phyloP scores from a whole-genome alignment of 176 grass and related monocot species.

The Phyllostachys edulis region DNA sequence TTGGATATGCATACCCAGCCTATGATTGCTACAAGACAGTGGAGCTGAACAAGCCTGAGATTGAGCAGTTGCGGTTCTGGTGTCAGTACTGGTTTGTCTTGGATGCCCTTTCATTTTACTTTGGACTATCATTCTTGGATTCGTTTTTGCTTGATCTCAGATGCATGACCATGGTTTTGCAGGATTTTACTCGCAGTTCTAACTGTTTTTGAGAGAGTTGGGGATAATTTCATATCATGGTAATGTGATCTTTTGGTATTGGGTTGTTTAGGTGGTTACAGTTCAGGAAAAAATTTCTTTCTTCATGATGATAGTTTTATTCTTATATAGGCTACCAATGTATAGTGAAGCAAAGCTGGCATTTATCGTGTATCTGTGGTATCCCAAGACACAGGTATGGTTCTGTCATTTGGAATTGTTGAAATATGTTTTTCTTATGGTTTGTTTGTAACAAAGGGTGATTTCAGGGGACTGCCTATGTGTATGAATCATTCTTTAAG shows the following conservation, averaged over 20 bases:
- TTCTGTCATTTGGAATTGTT: not conserved
- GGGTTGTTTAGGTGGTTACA: not conserved
- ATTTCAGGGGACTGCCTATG: conserved; percentile 85
- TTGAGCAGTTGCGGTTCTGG: conserved; percentile 90
- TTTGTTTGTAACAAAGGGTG: conserved; percentile 3
- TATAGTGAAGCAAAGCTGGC: conserved; percentile 91
- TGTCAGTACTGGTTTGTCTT: conserved; percentile 86
- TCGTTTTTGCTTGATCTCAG: not conserved
- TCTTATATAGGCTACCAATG: conserved; percentile 72
- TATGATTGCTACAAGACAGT: conserved; percentile 93
- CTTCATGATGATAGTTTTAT: not conserved
- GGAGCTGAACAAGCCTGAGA: conserved; percentile 76
- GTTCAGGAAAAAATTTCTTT: not conserved
- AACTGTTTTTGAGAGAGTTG: conserved; percentile 70
- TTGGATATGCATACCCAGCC: conserved; percentile 84
- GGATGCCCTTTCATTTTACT: not conserved
- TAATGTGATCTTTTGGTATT: conserved; percentile 35
- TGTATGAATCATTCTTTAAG: conserved; percentile 77
- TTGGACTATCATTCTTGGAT: not conserved
- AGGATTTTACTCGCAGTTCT: conserved; percentile 88
- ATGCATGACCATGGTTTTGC: conserved; percentile 7
- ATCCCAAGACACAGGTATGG: conserved; percentile 74
- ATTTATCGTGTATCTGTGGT: conserved; percentile 92
- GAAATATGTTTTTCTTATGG: not conserved
- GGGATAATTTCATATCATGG: conserved; percentile 87